Evolutionary conservation across 192 early-diverging fungal species (phyloP), one percentile per base, ranked within the genome.

Genomic region (Spizellomyces punctatus): DNA sequence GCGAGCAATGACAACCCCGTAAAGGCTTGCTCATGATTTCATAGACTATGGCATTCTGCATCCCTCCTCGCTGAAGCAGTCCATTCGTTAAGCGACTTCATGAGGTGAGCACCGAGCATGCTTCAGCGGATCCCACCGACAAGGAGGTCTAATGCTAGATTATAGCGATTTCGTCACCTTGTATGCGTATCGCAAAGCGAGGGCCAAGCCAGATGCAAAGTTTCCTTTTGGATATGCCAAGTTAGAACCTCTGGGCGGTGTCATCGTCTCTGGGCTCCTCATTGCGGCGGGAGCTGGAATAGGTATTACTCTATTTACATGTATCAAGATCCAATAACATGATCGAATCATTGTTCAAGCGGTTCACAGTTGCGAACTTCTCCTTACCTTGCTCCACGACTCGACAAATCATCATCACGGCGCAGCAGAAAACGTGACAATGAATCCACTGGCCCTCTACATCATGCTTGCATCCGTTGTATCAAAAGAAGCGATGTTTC

Each of bases 61-160:
- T 88, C 91, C 6, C 76, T 95, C 52, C 49, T 95, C 21, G 93
- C 93, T 0, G 93, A 95, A 58, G 93, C 91, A 2, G 84, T 84
- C 5, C 93, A 94, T 78, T 93, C 91, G 42, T 64, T 94, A 14
- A 71, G 63, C 54, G 81, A 83, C 44, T 64, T 75, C 47, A 49
- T 90, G 71, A 72, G 84, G 89, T 88, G 77, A 36, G 27, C 27
- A 3, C 27, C 27, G 27, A 36, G 27, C 27, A 72, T 21, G 50
- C 63, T n/a, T 27, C 17, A 12, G 12, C 43, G 19, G 8, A 10
- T 43, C 63, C 62, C 10, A 12, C n/a, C 17, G 46, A 7, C 41
- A 21, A 52, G 52, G 43, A 90, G 8, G 16, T 16, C 45, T 42
- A 14, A 12, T 46, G 19, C 46, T 36, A 4, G 22, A 14, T 57